Evolutionary conservation across 805 yeast genomes (phyloP).

Genomic region (Cyberlindnera maritima): DNA sequence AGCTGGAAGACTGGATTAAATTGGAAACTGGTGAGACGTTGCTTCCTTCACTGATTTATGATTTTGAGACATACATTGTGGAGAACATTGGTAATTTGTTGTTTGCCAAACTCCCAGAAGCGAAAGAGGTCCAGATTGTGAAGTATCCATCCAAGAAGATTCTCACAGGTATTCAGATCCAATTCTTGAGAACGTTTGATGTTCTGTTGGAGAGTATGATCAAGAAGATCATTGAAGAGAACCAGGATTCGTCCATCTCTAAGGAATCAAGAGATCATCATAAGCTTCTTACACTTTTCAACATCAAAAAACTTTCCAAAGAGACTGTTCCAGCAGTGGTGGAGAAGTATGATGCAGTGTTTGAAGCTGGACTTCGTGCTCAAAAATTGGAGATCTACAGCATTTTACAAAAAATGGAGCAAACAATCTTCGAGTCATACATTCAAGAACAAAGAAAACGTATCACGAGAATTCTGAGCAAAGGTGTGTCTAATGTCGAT

Average conservation of each 20-base stretch:
- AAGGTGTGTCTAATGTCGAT: slow-evolving; percentile 39
- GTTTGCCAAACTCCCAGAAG: slow-evolving; percentile 33
- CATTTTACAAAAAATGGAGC: slow-evolving; percentile 46
- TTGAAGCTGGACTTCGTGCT: slow-evolving; percentile 43
- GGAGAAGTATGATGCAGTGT: slow-evolving; percentile 47
- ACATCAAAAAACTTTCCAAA: slow-evolving; percentile 46
- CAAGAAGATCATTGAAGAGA: slow-evolving; percentile 39
- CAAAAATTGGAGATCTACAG: slow-evolving; percentile 43
- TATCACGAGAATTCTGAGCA: slow-evolving; percentile 37
- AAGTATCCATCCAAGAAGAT: slow-evolving; percentile 35
- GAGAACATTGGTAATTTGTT: slow-evolving; percentile 32
- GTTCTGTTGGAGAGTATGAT: slow-evolving; percentile 42
- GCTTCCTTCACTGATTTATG: slow-evolving; percentile 34
- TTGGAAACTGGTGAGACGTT: slow-evolving; percentile 35
- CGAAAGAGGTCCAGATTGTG: slow-evolving; percentile 35
- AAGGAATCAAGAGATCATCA: slow-evolving; percentile 39
- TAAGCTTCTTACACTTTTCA: slow-evolving; percentile 51
- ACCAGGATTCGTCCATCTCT: slow-evolving; percentile 21
- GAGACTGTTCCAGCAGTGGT: slow-evolving; percentile 47
- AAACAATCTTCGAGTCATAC: slow-evolving; percentile 51
- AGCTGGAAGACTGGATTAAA: slow-evolving; percentile 39
- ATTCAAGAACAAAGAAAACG: slow-evolving; percentile 44
- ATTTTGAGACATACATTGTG: slow-evolving; percentile 34
- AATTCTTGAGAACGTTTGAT: slow-evolving; percentile 43
- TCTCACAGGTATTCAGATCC: slow-evolving; percentile 38